Conservation (phyloP, 345 rosid genomes). For the Salix udensis region DNA sequence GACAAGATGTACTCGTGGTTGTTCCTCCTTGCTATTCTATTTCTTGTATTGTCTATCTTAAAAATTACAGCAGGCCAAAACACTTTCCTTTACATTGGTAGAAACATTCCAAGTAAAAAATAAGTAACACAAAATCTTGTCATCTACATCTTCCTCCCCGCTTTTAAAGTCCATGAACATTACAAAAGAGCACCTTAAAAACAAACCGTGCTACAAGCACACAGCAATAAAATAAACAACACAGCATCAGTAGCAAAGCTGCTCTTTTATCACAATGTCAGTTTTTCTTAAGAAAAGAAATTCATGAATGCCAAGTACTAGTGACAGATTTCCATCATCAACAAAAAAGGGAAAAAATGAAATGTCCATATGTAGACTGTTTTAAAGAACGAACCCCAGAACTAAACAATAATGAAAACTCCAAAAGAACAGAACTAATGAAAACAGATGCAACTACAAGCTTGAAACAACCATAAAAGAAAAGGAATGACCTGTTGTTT, state of each 20-base stretch:
- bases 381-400: background rate
- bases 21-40: background rate
- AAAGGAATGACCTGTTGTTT: conserved; percentile 64
- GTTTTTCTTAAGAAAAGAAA: background rate
- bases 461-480: background rate
- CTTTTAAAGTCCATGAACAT: too few relatives aligned
- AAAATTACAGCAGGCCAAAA: background rate
- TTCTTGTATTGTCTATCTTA: background rate
- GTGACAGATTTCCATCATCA: background rate
- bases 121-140: background rate
- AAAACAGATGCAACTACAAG: conserved; percentile 1
- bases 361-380: background rate
- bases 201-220: background rate
- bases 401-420: background rate
- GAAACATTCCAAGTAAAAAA: background rate
- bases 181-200: background rate
- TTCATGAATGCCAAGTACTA: background rate
- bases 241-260: background rate
- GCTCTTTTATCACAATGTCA: background rate
- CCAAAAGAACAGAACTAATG: background rate
- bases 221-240: background rate
- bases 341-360: background rate
- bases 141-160: background rate
- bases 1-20: background rate
- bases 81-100: background rate